Evolutionary conservation across 2,329 filamentous ascomycete genomes (phyloP).

Genomic region (Karstenula rhodostoma): DNA sequence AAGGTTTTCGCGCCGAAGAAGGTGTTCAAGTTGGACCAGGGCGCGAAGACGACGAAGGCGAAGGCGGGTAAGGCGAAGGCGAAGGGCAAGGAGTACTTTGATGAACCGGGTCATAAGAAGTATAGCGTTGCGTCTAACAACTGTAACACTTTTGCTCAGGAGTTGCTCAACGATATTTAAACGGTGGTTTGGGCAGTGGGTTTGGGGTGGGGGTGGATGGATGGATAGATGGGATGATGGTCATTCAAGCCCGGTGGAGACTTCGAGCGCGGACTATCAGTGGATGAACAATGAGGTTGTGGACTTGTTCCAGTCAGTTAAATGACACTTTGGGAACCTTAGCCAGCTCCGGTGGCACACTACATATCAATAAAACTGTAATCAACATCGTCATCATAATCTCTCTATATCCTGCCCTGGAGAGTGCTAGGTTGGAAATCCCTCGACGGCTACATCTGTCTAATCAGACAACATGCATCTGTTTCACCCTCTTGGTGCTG

Average conservation of each 20-base stretch:
- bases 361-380: too few relatives aligned
- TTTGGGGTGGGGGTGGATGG: neutral
- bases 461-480: too few relatives aligned
- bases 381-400: too few relatives aligned
- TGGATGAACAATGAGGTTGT: too few relatives aligned
- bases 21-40: neutral
- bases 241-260: neutral
- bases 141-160: slow-evolving; percentile 8
- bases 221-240: neutral
- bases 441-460: too few relatives aligned
- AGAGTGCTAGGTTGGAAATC: too few relatives aligned
- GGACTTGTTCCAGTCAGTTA: too few relatives aligned
- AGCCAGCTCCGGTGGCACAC: too few relatives aligned
- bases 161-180: neutral
- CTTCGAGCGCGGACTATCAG: too few relatives aligned
- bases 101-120: neutral
- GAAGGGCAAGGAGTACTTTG: neutral
- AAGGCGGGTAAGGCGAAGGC: neutral
- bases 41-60: neutral
- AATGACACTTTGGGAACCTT: too few relatives aligned
- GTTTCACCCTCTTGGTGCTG: too few relatives aligned
- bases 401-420: too few relatives aligned
- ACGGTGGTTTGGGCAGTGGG: neutral
- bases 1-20: neutral
- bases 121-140: neutral